Evolutionary conservation across 306 rosid genomes (phyloP).

Genomic region (Morella rubra): DNA sequence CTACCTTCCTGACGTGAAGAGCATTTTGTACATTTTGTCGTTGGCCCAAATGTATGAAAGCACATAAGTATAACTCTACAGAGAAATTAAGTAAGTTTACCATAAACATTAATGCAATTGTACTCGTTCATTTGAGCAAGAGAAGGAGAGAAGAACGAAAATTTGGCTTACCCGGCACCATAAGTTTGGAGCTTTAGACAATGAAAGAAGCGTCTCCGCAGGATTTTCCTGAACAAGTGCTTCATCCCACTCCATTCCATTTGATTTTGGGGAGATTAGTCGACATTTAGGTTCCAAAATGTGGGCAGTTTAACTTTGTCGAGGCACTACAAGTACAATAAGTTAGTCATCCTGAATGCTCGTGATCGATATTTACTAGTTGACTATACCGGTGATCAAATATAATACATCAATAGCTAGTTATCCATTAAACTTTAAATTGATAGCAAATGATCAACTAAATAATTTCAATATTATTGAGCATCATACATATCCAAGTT

Average conservation of each 20-base stretch:
- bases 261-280: constrained; percentile 23
- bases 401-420: too few relatives aligned
- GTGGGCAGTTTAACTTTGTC: constrained; percentile 21
- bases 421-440: too few relatives aligned
- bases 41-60: constrained; percentile 28
- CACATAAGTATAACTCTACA: constrained; percentile 17
- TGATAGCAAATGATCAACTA: too few relatives aligned
- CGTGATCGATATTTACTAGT: too few relatives aligned
- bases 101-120: not conserved
- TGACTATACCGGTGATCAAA: not conserved
- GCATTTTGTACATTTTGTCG: constrained; percentile 28
- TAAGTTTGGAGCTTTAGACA: not conserved
- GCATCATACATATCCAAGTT: not conserved
- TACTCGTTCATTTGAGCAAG: too few relatives aligned
- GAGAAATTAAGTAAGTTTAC: not conserved
- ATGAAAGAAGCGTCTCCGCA: constrained; percentile 2
- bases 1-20: constrained; percentile 27
- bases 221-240: not conserved
- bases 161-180: not conserved
- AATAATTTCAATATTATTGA: too few relatives aligned
- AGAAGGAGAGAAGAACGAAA: too few relatives aligned
- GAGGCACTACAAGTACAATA: constrained; percentile 23
- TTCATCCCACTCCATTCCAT: not conserved
- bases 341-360: too few relatives aligned
- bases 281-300: constrained; percentile 41